Percentiles rank a stretch among this genome's conserved stretches.
Conservation (phyloP, 2,329 filamentous ascomycete species). For the Teratosphaeria destructans region DNA sequence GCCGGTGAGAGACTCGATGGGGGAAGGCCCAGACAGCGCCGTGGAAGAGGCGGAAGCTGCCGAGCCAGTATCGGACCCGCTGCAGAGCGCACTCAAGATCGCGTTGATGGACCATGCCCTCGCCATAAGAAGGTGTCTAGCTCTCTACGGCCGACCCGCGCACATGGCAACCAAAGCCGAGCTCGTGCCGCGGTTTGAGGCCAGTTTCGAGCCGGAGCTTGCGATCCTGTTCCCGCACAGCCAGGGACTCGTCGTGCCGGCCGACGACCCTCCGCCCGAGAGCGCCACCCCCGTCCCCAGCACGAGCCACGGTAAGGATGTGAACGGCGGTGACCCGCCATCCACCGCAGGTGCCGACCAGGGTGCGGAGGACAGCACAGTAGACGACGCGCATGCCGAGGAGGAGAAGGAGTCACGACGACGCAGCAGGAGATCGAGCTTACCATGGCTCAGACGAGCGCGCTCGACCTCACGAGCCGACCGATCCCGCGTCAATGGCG, state of each 20-base stretch:
- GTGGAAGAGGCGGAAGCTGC: slow-evolving; percentile 21
- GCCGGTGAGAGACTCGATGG: slow-evolving; percentile 33
- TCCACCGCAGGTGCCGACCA: neutral
- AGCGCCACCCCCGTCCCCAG: neutral
- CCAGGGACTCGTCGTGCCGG: slow-evolving; percentile 10
- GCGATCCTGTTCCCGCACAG: slow-evolving; percentile 28
- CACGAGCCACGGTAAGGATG: neutral
- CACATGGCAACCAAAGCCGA: slow-evolving; percentile 38
- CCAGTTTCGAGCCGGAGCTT: slow-evolving; percentile 35
- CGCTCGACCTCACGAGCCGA: slow-evolving; percentile 2
- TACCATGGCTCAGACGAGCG: slow-evolving; percentile 5
- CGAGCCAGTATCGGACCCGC: slow-evolving; percentile 37
- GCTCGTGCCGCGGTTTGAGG: slow-evolving; percentile 31
- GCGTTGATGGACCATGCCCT: slow-evolving; percentile 83
- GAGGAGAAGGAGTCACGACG: slow-evolving; percentile 1
- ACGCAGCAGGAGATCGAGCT: slow-evolving; percentile 2
- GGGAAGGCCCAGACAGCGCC: slow-evolving; percentile 13
- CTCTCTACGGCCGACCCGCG: slow-evolving; percentile 52
- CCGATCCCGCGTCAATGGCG: slow-evolving; percentile 3
- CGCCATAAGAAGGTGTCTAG: slow-evolving; percentile 71
- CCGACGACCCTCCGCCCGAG: neutral
- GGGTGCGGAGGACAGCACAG: neutral
- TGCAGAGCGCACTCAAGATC: slow-evolving; percentile 73
- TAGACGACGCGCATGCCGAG: neutral
- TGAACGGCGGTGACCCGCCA: neutral